These are phyloP conservation scores for Arthonia radiata DNA, from an alignment of 495 filamentous ascomycete species.

Conservation along the genomic window DNA sequence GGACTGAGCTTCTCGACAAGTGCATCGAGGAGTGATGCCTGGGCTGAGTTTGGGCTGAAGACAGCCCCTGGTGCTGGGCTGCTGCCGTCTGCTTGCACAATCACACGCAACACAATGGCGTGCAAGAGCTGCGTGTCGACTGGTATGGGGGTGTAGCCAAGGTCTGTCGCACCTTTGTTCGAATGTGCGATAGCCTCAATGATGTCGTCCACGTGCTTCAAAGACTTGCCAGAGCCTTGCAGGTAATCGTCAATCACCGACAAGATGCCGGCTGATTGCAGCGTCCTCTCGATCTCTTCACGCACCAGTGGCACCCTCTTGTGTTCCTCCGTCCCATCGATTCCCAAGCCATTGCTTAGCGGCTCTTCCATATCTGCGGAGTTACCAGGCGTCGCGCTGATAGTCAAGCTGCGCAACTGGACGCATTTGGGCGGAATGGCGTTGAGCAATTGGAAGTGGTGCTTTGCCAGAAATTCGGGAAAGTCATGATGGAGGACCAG, in stretches of 20 bases:
- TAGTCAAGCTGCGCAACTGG: conserved; percentile 71
- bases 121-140: conserved; percentile 49
- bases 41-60: conserved; percentile 43
- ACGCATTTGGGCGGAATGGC: conserved; percentile 63
- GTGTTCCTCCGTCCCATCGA: conserved; percentile 58
- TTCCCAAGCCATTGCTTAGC: conserved; percentile 51
- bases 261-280: conserved; percentile 38
- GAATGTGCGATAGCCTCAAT: conserved; percentile 36
- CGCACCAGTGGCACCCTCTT: conserved; percentile 35
- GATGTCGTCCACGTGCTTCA: conserved; percentile 43
- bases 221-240: conserved; percentile 24
- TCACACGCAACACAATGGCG: conserved; percentile 62
- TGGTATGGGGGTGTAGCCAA: conserved; percentile 31
- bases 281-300: conserved; percentile 31
- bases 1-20: conserved; percentile 48
- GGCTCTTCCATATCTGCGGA: conserved; percentile 61
- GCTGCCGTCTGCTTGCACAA: conserved; percentile 36
- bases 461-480: conserved; percentile 72
- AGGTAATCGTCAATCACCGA: conserved; percentile 41
- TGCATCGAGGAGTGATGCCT: conserved; percentile 47
- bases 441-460: conserved; percentile 65
- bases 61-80: conserved; percentile 31
- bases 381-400: conserved; percentile 57
- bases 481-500: conserved; percentile 81
- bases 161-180: conserved; percentile 26